Evolutionary conservation across 2,329 filamentous ascomycete species (phyloP), one percentile per base, ranked within the genome.

Genomic region (Alternaria angustiovoidea): DNA sequence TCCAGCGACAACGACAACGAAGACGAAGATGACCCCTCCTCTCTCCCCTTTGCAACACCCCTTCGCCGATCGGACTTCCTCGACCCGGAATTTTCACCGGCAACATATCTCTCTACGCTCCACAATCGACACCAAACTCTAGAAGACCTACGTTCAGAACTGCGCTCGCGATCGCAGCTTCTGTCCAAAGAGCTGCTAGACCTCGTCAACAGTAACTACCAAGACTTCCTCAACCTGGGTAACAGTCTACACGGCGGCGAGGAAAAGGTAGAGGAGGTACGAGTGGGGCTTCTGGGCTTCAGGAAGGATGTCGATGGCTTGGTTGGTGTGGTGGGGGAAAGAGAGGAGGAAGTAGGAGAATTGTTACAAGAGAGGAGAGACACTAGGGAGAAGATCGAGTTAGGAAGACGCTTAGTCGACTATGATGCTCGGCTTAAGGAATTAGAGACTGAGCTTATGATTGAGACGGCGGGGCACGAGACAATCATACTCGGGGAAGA

Each of bases 191-290:
- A 99, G 81, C 85, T 99, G 3, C 85, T 99, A 18, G 94, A 97
- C 80, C 87, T 99, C 7, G 95, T 99, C 67, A 99, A 99, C 75
- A 87, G 90, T 52, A 96, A 99, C 79, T 98, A 99, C 77, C 90
- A 93, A 48, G 91, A 94, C 58, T 99, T 99, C 70, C 80, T 99
- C 5, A 89, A 89, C 0, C 81, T 99, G 0, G 96, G 95, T 0
- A 88, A 86, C 47, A 91, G 93, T 69, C 81, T 99, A 43, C 87
- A 88, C 54, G 94, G 94, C 3, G 96, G 96, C 7, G 94, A 96
- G 73, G 94, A 97, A 71, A 91, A 90, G 76, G 90, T 97, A 0
- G 94, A 96, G 75, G 93, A 96, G 73, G 90, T 98, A 32, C 87
- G 92, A 43, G 91, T 99, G 0, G 93, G 93, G 0, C 80, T 99